Base-by-base conservation (phyloP, 768 basidiomycete species). In the Rhizopogon vinicolor region DNA sequence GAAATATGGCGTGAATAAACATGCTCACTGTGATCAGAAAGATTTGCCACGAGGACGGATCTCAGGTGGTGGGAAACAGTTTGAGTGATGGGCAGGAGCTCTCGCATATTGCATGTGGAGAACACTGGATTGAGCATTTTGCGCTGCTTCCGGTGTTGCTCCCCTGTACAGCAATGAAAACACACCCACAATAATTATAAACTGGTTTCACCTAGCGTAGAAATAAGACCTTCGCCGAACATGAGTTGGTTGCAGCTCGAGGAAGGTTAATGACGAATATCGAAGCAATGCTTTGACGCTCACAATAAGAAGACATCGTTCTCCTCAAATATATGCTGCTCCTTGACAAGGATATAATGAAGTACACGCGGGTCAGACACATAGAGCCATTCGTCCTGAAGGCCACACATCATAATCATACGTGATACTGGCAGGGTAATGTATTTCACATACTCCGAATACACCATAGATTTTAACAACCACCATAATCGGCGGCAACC, bases 41-140 rank as follows among this genome's bases (percentile, higher is more conserved):
- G 18, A 7, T 48, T 48, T 19, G 46, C 13, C 14, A 14, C 18
- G 44, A 48, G 9, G 9, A 46, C 13, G 25, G 48, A 45, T 5
- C 13, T 53, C 13, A 53, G 29, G 12, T 22, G 48, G 44, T 44
- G 41, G 5, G 52, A 22, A 19, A 53, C 29, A 7, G n/a, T 19
- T 5, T 46, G 52, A 9, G 49, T 48, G n/a, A 42, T 46, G 12
- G 52, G 52, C 12, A 53, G 31, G 71, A 74, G 70, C 33, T 73
- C 58, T 13, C 76, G 72, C 69, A 78, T 68, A 56, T 78, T 74
- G 0, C 62, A 59, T 16, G 64, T 64, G 1, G 75, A 75, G 57
- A 79, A 79, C 0, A 77, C 73, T 1, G 78, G 77, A 51, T 74
- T 77, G 16, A 79, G 61, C 62, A 78, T 70, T 56, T 75, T 78